Evolutionary conservation across 208 protist species (phyloP).

Genomic region (Wallacemonas sp.): DNA sequence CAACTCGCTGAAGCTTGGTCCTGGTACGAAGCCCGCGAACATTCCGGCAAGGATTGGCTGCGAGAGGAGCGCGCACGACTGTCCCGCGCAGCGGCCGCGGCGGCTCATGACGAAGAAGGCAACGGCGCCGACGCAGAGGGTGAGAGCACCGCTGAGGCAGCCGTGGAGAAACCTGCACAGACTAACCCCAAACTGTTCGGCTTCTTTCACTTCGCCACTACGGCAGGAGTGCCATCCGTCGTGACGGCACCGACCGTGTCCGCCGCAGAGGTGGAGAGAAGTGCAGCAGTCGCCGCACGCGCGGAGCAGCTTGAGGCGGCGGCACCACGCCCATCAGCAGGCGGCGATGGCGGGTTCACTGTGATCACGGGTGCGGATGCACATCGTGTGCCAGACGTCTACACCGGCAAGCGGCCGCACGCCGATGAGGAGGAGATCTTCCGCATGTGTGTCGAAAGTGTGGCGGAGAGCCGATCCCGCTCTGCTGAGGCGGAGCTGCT

Average conservation of each 20-base stretch:
- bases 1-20: constrained; percentile 65
- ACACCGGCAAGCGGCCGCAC: constrained; percentile 67
- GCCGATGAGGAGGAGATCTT: constrained; percentile 71
- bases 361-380: constrained; percentile 12
- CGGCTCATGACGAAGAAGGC: constrained; percentile 2
- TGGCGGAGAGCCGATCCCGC: constrained; percentile 60
- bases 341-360: neutral
- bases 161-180: neutral
- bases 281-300: constrained; percentile 10
- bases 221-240: constrained; percentile 13
- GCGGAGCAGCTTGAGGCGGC: constrained; percentile 6
- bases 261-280: constrained; percentile 4
- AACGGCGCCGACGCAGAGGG: constrained; percentile 1
- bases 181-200: constrained; percentile 38
- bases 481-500: constrained; percentile 78
- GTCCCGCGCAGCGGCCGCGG: neutral
- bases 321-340: neutral
- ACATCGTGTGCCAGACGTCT: constrained; percentile 31
- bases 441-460: constrained; percentile 47
- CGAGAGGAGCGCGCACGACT: constrained; percentile 57
- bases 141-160: too few species aligned
- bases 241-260: constrained; percentile 9
- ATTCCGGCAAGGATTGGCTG: constrained; percentile 57
- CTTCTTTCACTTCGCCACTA: constrained; percentile 32
- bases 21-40: constrained; percentile 66